Evolutionary conservation across 2,329 filamentous ascomycete genomes (phyloP), one percentile per base, ranked within the genome.

Genomic region (Orbilia ellipsospora): DNA sequence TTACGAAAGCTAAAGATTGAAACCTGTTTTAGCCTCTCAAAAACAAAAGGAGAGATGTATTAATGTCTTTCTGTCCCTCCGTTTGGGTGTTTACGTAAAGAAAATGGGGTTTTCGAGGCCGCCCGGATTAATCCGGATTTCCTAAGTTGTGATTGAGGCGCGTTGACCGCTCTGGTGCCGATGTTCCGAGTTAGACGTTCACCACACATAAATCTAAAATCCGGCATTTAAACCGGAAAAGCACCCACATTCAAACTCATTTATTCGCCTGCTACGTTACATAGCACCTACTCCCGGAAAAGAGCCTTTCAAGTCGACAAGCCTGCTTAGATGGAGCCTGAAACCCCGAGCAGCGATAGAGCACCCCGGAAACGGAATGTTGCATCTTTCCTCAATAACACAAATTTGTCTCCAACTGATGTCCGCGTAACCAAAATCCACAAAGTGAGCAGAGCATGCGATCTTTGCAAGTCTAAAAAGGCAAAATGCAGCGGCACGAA

Each of bases 361-460:
- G 36, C 12, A 4, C 20, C n/a, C 10, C 65, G 65, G 65, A 69
- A 69, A 55, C 65, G 65, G 10, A 55, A 31, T 56, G 56, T 69
- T 69, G 65, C 65, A 62, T 36, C 65, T 69, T 62, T 69, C 18
- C 13, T 50, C 23, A 45, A 62, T 56, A 69, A 62, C 65, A 44
- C 65, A 69, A 62, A 62, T 50, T 20, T 8, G 7, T 61, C 65
- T 2, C 20, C n/a, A 48, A 10, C 16, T 2, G 65, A 69, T 10
- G 50, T 4, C 36, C 65, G 65, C 1, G 31, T 10, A 36, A 31
- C 20, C 1, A 69, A 69, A n/a, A 45, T 61, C 31, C 57, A 80
- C 42, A 84, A 83, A 77, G 81, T 83, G 4, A 82, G 80, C 60
- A 78, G 81, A n/a, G 82, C 82, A 4, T 83, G 83, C 65, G 82